A percentile compares a stretch with the other conserved stretches of the same genome.
Evolutionary conservation across 495 filamentous ascomycete species (phyloP).

Genomic region (Aspergillus biplanus): DNA sequence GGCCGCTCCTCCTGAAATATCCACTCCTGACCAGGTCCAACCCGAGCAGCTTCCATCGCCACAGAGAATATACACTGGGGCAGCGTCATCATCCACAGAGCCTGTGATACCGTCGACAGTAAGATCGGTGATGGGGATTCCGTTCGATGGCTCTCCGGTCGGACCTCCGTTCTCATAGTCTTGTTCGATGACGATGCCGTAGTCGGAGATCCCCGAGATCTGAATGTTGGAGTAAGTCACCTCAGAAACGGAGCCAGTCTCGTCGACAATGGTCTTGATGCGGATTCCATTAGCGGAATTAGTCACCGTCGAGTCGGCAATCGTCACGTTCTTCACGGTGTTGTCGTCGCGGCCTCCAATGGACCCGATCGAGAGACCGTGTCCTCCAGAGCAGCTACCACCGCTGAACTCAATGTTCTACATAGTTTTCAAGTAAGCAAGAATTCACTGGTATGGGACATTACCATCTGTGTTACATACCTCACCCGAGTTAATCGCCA

Average conservation of each 20-base stretch:
- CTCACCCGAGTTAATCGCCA: slow-evolving; percentile 64
- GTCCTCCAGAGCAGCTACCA: slow-evolving; percentile 61
- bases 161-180: slow-evolving; percentile 68
- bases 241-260: slow-evolving; percentile 58
- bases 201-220: slow-evolving; percentile 58
- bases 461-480: slow-evolving; percentile 15
- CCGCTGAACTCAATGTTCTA: slow-evolving; percentile 58
- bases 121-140: slow-evolving; percentile 63
- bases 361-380: slow-evolving; percentile 72
- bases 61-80: slow-evolving; percentile 47
- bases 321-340: slow-evolving; percentile 58
- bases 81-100: slow-evolving; percentile 43
- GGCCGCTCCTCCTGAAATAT: slow-evolving; percentile 52
- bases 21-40: slow-evolving; percentile 54
- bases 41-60: slow-evolving; percentile 45
- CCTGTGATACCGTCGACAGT: slow-evolving; percentile 58
- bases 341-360: slow-evolving; percentile 67
- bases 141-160: slow-evolving; percentile 62
- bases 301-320: slow-evolving; percentile 53
- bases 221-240: slow-evolving; percentile 65
- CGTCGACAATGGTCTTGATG: slow-evolving; percentile 65
- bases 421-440: slow-evolving; percentile 1
- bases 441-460: background rate
- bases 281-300: slow-evolving; percentile 63
- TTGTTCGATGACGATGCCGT: slow-evolving; percentile 71